Evolutionary conservation across 2,329 filamentous ascomycete species (phyloP), one percentile per base, ranked within the genome.

Genomic region (Volutella citrinella): DNA sequence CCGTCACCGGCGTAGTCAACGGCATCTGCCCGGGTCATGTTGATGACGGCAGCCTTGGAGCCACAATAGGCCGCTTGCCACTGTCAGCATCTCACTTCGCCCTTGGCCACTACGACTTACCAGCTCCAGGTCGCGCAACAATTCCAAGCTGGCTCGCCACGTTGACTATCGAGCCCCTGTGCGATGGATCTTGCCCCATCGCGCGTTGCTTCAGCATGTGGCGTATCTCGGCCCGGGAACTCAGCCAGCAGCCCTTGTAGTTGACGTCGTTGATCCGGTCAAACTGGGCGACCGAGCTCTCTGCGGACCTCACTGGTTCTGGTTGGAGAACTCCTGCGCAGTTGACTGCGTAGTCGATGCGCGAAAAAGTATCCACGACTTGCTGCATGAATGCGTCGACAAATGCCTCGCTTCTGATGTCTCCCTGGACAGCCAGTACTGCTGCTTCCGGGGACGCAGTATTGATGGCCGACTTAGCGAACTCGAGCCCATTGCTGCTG

Each of bases 31-130:
- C 68, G 61, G 0, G 76, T 80, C 68, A 80, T 68, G 15, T 69
- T 72, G 30, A 80, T 70, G 3, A 80, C 66, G 0, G 75, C 76
- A 11, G 74, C 68, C 42, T 80, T 81, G 5, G 73, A 77, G 0
- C 68, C 71, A 33, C 71, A 78, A 41, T 79, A 80, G 2, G 72
- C 65, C 9, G 73, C 73, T n/a, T 74, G n/a, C 9, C 12, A n/a
- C 2, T 18, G 8, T 20, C n/a, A n/a, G n/a, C n/a, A n/a, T n/a
- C n/a, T n/a, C n/a, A n/a, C n/a, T n/a, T n/a, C n/a, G n/a, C n/a
- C n/a, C n/a, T n/a, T n/a, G 5, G n/a, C n/a, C 11, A 18, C 4
- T n/a, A 8, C 2, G 3, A 35, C 44, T 18, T 32, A 48, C 47
- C 36, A 13, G 70, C 69, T 24, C 50, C 57, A 5, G 69, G 64